These are phyloP conservation scores for Babesia bigemina DNA, from an alignment of 169 alveolate species.

Conservation along the genomic window DNA sequence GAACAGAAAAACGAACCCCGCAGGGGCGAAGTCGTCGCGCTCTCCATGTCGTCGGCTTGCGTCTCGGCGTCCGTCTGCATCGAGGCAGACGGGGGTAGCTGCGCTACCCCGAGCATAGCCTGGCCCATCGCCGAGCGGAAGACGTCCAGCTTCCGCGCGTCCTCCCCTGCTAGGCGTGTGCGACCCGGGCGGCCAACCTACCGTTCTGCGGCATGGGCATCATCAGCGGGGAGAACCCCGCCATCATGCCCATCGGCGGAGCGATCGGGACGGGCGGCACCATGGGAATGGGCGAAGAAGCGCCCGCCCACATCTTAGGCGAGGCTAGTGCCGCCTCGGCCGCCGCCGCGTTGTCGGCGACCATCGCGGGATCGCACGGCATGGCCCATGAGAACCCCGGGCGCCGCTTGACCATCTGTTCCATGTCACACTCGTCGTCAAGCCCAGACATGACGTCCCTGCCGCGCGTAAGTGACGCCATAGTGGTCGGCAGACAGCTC, in stretches of 20 bases:
- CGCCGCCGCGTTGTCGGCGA: neutral
- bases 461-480: slow-evolving; percentile 10
- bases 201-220: slow-evolving; percentile 23
- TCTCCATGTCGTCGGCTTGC: neutral
- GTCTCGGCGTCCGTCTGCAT: neutral
- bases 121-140: slow-evolving; percentile 7
- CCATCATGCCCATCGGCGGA: slow-evolving; percentile 28
- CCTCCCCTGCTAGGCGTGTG: slow-evolving; percentile 4
- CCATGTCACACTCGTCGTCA: neutral
- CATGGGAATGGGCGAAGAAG: neutral
- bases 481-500: neutral
- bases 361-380: neutral
- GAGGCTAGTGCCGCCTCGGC: neutral
- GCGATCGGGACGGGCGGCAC: neutral
- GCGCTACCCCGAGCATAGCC: neutral
- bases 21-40: neutral
- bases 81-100: neutral
- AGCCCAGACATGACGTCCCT: slow-evolving; percentile 1
- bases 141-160: slow-evolving; percentile 1
- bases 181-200: neutral
- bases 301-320: neutral
- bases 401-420: slow-evolving; percentile 8
- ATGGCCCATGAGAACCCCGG: slow-evolving; percentile 9
- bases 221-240: slow-evolving; percentile 28
- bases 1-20: slow-evolving; percentile 27